These are phyloP conservation scores for Rhizopogon vinicolor DNA, from an alignment of 768 basidiomycete species.

Conservation along the genomic window DNA sequence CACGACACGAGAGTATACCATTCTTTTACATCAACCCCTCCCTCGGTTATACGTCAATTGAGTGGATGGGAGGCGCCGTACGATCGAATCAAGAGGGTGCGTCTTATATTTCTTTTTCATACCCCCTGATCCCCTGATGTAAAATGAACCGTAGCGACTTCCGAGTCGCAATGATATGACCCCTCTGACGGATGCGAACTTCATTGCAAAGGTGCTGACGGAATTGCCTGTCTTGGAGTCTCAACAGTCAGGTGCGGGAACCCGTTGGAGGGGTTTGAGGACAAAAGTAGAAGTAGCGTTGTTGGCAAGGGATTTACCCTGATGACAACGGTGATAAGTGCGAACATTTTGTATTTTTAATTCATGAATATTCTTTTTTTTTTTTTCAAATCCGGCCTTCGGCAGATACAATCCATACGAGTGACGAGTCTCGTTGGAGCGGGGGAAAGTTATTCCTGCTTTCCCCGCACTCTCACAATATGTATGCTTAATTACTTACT, in stretches of 20 bases:
- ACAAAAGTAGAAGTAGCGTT: conserved; percentile 53
- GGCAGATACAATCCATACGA: neutral
- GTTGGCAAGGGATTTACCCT: conserved; percentile 14
- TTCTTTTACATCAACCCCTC: conserved; percentile 59
- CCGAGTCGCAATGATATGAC: conserved; percentile 78
- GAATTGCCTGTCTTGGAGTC: conserved; percentile 55
- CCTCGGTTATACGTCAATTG: conserved; percentile 70
- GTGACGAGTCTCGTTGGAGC: too few relatives aligned
- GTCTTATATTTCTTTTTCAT: conserved; percentile 12
- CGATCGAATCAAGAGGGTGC: conserved; percentile 70
- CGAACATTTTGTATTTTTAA: neutral
- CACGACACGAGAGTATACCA: conserved; percentile 90
- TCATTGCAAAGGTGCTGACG: conserved; percentile 68
- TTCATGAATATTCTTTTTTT: neutral
- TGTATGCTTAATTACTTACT: neutral
- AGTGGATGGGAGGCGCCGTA: conserved; percentile 93
- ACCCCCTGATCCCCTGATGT: conserved; percentile 1
- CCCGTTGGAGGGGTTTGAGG: conserved; percentile 83
- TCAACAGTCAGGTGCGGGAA: conserved; percentile 61
- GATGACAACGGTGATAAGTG: neutral
- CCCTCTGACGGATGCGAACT: conserved; percentile 82
- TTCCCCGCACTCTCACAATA: neutral
- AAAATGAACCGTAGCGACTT: conserved; percentile 42
- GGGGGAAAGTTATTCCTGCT: neutral
- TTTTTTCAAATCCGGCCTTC: neutral